Evolutionary conservation across 1,139 yeast genomes (phyloP), one percentile per base, ranked within the genome.

Genomic region (Diutina mesorugosa): DNA sequence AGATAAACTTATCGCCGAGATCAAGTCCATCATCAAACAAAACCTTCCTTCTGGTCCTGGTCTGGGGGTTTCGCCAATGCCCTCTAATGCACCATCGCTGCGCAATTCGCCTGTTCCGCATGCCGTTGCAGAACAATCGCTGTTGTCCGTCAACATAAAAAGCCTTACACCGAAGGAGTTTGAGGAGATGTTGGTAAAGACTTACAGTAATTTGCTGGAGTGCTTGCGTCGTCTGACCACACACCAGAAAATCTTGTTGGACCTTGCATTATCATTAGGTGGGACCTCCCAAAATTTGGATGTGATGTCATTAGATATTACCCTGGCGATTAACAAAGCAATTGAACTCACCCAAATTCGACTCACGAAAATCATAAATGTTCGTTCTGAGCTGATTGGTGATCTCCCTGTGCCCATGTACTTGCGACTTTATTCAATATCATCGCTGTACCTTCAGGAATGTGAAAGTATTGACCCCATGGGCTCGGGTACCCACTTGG

Each of bases 391-490:
- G 56, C 83, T 87, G 60, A 83, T 83, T 14, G 80, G 89, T 0
- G 80, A 77, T 52, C 68, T 85, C 45, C 69, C 84, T 2, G 70
- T 76, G 50, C 72, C 78, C 8, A 78, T 76, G 60, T 90, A 90
- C 67, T 67, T 88, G 57, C 74, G 83, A 58, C 78, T 90, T 55
- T 89, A 85, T 67, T 76, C 87, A 3, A 72, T 88, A 26, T 81
- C 85, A 55, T 80, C 85, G 1, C 76, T 85, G 29, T 91, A 90
- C 65, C 73, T 90, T 47, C 81, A 82, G 56, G 96, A 90, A 66
- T 89, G 97, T 67, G 99, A 93, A 67, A 76, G 84, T 14, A 81
- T 91, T 7, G 84, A 90, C 54, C 97, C 97, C 1, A 81, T 81
- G 57, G 79, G 74, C 1, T 69, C 75, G 0, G 78, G 78, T 1